These are phyloP conservation scores for Parathielavia appendiculata DNA, from an alignment of 495 filamentous ascomycete genomes.

Conservation along the genomic window DNA sequence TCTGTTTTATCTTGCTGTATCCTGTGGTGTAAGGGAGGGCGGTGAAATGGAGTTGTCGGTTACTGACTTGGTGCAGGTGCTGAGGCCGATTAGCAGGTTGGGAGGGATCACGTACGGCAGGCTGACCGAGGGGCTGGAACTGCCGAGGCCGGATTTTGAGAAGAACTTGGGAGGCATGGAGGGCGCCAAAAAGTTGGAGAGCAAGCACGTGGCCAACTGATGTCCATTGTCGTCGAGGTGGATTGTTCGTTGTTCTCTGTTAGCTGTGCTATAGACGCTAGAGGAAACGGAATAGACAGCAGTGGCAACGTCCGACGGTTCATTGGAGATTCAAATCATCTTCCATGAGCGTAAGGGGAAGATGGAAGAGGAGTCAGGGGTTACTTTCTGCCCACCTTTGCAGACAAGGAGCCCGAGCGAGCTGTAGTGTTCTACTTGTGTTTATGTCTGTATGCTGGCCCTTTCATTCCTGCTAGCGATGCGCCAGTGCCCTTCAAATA, in stretches of 20 bases:
- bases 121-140: constrained; percentile 65
- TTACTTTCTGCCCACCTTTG: too few relatives aligned
- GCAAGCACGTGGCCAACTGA: constrained; percentile 17
- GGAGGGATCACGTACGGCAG: constrained; percentile 83
- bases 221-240: not conserved
- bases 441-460: too few relatives aligned
- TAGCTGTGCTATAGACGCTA: not conserved
- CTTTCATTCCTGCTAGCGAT: too few relatives aligned
- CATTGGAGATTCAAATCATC: not conserved
- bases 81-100: constrained; percentile 71
- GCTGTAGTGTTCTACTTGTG: too few relatives aligned
- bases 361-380: too few relatives aligned
- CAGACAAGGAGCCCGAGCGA: too few relatives aligned
- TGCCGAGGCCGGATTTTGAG: constrained; percentile 66
- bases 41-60: not conserved
- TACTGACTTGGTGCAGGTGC: constrained; percentile 30
- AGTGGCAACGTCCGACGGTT: not conserved
- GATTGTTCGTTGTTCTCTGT: not conserved
- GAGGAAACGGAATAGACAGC: constrained; percentile 2
- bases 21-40: too few relatives aligned
- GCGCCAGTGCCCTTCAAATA: too few relatives aligned
- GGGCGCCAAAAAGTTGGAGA: constrained; percentile 35
- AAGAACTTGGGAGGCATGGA: constrained; percentile 40
- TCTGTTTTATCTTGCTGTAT: constrained; percentile 10
- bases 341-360: too few relatives aligned